Evolutionary conservation across 352 stramenopile species (phyloP).

Genomic region (Phytophthora citrophthora): DNA sequence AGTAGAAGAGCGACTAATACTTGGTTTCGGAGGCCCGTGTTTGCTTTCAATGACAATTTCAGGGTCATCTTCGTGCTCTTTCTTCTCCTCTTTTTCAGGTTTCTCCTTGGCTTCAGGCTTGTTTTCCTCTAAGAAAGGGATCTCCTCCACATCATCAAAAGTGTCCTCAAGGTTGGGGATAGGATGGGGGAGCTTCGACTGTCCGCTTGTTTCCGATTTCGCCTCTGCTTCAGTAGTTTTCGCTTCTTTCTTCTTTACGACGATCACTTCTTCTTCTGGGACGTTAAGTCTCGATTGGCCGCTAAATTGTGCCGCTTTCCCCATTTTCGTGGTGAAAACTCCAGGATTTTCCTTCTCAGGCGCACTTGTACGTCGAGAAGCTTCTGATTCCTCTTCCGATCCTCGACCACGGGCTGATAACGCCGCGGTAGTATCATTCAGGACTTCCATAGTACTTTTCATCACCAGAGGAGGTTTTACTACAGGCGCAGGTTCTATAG

Average conservation of each 20-base stretch:
- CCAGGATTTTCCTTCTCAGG: conserved; percentile 21
- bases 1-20: background rate
- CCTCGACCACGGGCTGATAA: conserved; percentile 40
- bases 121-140: conserved; percentile 72
- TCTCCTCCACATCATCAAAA: conserved; percentile 85
- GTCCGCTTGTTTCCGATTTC: conserved; percentile 16
- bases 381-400: conserved; percentile 26
- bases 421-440: conserved; percentile 62
- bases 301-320: conserved; percentile 64
- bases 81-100: conserved; percentile 25
- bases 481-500: conserved; percentile 28
- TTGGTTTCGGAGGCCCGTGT: conserved; percentile 35
- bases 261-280: conserved; percentile 71
- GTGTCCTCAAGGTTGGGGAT: conserved; percentile 54
- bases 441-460: conserved; percentile 76
- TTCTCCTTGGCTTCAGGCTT: conserved; percentile 50
- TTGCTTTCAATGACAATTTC: conserved; percentile 72
- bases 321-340: conserved; percentile 43
- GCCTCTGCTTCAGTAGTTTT: conserved; percentile 41
- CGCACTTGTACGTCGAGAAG: conserved; percentile 17
- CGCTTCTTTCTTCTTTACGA: conserved; percentile 67
- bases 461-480: conserved; percentile 44
- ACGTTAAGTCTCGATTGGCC: conserved; percentile 55
- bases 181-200: conserved; percentile 15
- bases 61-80: conserved; percentile 49